Percentiles rank a stretch among this genome's conserved stretches.
Evolutionary conservation across 768 basidiomycete species (phyloP).

Genomic region (Russula earlei): DNA sequence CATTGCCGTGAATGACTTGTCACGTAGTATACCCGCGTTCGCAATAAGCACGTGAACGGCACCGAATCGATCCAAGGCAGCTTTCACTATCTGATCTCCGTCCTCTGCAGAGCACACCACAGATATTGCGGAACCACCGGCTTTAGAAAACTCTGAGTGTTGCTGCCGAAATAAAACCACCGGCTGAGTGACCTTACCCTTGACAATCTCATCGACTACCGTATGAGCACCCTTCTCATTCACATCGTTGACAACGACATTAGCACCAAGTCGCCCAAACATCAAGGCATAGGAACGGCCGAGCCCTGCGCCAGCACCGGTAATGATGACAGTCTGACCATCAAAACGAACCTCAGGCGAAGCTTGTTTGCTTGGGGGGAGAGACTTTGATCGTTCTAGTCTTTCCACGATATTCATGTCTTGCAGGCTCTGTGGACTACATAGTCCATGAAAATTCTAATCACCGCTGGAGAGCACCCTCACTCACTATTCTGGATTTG

Average conservation of each 20-base stretch:
- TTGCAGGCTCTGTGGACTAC: conserved; percentile 52
- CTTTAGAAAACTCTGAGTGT: conserved; percentile 30
- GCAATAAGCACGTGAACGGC: conserved; percentile 80
- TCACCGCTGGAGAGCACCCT: not conserved
- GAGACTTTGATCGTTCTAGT: conserved; percentile 52
- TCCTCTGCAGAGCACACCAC: conserved; percentile 87
- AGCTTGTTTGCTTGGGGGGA: conserved; percentile 61
- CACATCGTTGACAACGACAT: conserved; percentile 94
- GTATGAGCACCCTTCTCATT: conserved; percentile 73
- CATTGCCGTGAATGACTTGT: conserved; percentile 88
- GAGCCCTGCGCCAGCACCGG: conserved; percentile 90
- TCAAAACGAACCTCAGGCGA: conserved; percentile 70
- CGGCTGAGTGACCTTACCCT: conserved; percentile 38
- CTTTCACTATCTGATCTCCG: conserved; percentile 81
- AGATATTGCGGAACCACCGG: conserved; percentile 80
- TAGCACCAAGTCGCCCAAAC: conserved; percentile 89
- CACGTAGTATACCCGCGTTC: conserved; percentile 90
- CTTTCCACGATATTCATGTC: conserved; percentile 55
- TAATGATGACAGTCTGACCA: conserved; percentile 86
- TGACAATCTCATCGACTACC: conserved; percentile 81
- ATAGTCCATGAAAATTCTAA: conserved; percentile 16
- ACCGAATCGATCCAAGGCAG: conserved; percentile 81
- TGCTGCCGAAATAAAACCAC: not conserved
- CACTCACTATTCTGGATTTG: conserved; percentile 55
- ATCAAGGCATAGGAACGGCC: conserved; percentile 88